Base-by-base conservation (phyloP, 257 asterid species). In the Fraxinus anomala region DNA sequence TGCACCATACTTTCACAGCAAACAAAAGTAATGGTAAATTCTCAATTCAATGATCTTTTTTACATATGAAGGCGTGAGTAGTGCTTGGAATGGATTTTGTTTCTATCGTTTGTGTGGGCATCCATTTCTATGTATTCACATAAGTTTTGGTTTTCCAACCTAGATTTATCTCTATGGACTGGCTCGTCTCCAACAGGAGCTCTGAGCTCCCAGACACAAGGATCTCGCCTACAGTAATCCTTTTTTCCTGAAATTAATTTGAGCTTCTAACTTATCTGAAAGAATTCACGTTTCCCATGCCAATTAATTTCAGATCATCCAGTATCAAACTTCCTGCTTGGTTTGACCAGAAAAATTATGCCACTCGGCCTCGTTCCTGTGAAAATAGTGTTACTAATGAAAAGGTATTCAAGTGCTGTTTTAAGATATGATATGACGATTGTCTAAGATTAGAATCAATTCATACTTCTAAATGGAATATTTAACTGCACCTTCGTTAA, bases 131-230 rank as follows among this genome's bases (percentile, higher is more conserved):
- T 13, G 5, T 63, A 65, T 47, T 36, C 68, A 34, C 36, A 0
- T 70, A 11, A 77, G 23, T 76, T 54, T 34, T 77, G 40, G 28
- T 77, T 76, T 81, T 79, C 34, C 69, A 69, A 63, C 74, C 66
- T 82, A 92, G 96, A 89, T 80, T 83, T 78, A 72, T 77, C 74
- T 68, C 83, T 63, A 54, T 76, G 80, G 85, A 80, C 87, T 47
- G 83, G 77, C 81, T 77, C 76, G 72, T 51, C 82, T 76, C 71
- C 83, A 70, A 63, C 77, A 66, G 76, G 70, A 75, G 76, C 84
- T 47, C 72, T 39, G 72, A 80, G 77, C 77, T 80, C 89, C 37
- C 77, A 79, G 77, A 81, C 73, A 71, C 84, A 40, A 34, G 84
- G 73, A 82, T 72, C 87, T 74, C 75, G 78, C 72, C 76, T 4